A percentile compares a stretch with the other conserved stretches of the same genome.
Conservation (phyloP, 2,329 filamentous ascomycete genomes). For the Fusarium sp. region DNA sequence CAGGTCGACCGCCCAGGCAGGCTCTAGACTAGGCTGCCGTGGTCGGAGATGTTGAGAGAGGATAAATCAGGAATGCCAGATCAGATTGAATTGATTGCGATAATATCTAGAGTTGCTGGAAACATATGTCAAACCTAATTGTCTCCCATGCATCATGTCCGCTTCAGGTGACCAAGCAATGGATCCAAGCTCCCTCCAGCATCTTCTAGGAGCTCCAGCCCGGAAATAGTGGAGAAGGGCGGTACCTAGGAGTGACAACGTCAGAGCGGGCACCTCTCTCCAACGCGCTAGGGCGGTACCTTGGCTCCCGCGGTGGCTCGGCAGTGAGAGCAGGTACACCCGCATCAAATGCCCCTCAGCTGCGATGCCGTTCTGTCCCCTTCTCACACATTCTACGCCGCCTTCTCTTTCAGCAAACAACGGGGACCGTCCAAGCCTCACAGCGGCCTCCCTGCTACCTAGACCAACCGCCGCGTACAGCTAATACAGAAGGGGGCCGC, state of each 20-base stretch:
- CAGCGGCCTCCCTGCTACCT: slow-evolving; percentile 5
- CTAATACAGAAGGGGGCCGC: slow-evolving; percentile 16
- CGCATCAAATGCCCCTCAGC: slow-evolving; percentile 39
- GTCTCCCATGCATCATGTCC: background rate
- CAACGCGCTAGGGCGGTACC: slow-evolving; percentile 21
- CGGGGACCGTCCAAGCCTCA: slow-evolving; percentile 31
- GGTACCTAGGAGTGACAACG: slow-evolving; percentile 25
- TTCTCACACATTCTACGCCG: slow-evolving; percentile 57
- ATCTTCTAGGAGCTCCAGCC: slow-evolving; percentile 40
- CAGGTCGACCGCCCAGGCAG: background rate
- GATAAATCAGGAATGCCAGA: background rate
- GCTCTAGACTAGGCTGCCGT: slow-evolving; percentile 29
- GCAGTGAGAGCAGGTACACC: slow-evolving; percentile 16
- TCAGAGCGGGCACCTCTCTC: slow-evolving; percentile 28
- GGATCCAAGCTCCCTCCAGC: slow-evolving; percentile 32
- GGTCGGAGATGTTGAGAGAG: background rate
- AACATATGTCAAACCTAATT: background rate
- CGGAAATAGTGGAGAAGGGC: slow-evolving; percentile 37
- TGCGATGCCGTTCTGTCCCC: slow-evolving; percentile 51
- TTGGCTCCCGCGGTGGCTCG: background rate
- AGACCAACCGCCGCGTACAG: background rate
- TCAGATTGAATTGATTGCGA: background rate
- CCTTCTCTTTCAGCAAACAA: slow-evolving; percentile 28
- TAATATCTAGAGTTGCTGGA: background rate
- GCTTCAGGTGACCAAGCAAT: slow-evolving; percentile 21